Evolutionary conservation across 179 eudicot species (phyloP).

Genomic region (Silene vulgaris): DNA sequence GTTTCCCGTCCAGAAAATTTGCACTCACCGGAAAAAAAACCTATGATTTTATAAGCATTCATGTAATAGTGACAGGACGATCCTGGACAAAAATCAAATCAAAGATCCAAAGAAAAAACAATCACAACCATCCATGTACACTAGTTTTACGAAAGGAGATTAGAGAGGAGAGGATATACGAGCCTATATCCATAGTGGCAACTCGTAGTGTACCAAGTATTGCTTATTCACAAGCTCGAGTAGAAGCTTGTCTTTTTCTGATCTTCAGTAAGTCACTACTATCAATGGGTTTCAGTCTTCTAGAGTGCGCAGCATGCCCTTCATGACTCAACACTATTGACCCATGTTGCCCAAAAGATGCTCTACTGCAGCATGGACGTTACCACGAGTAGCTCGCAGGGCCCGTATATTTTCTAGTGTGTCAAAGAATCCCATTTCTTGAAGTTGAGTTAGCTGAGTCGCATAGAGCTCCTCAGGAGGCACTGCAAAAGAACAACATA

Average conservation of each 20-base stretch:
- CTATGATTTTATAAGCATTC: constrained; percentile 3
- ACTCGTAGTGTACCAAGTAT: constrained; percentile 27
- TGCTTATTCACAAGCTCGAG: constrained; percentile 39
- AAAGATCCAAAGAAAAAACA: constrained; percentile 28
- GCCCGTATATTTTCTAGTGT: constrained; percentile 87
- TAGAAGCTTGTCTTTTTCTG: constrained; percentile 23
- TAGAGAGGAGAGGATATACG: constrained; percentile 19
- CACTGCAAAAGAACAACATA: constrained; percentile 31
- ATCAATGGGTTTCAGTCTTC: constrained; percentile 21
- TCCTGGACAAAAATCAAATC: constrained; percentile 23
- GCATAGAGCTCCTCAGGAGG: constrained; percentile 98
- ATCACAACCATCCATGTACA: constrained; percentile 32
- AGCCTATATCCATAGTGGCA: constrained; percentile 32
- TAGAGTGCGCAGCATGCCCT: constrained; percentile 16
- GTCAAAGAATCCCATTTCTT: constrained; percentile 96
- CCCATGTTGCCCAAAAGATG: constrained; percentile 75
- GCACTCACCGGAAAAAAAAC: constrained; percentile 4
- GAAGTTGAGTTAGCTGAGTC: constrained; percentile 83
- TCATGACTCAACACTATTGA: constrained; percentile 31
- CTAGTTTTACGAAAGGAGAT: constrained; percentile 14
- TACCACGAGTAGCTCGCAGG: constrained; percentile 76
- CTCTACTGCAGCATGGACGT: constrained; percentile 96
- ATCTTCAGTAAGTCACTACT: constrained; percentile 24
- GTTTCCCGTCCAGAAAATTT: constrained; percentile 1
- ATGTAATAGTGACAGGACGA: constrained; percentile 9